A percentile compares a stretch with the other conserved stretches of the same genome.
These are phyloP conservation scores for Aspergillus cejpii DNA, from an alignment of 2,329 filamentous ascomycete species.

Conservation along the genomic window DNA sequence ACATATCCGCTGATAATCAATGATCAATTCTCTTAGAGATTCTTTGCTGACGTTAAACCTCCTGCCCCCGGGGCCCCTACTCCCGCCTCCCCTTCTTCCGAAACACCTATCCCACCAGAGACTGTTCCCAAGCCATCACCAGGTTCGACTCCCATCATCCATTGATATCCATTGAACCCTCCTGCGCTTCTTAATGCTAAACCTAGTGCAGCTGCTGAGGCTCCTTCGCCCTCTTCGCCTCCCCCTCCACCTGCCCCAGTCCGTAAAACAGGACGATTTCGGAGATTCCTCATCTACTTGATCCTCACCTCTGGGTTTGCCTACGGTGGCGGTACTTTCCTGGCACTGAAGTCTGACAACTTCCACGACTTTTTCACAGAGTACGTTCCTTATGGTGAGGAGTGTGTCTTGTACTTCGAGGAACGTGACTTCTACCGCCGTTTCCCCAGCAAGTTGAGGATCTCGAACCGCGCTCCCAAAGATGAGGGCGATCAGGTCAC, in stretches of 20 bases:
- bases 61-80: slow-evolving; percentile 32
- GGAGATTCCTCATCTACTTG: slow-evolving; percentile 69
- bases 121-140: slow-evolving; percentile 44
- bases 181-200: slow-evolving; percentile 27
- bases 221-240: slow-evolving; percentile 35
- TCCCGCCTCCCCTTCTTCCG: slow-evolving; percentile 42
- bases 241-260: slow-evolving; percentile 44
- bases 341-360: slow-evolving; percentile 88
- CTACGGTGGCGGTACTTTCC: slow-evolving; percentile 85
- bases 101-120: slow-evolving; percentile 45
- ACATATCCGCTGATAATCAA: slow-evolving; percentile 22
- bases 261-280: slow-evolving; percentile 65
- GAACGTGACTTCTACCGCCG: slow-evolving; percentile 87
- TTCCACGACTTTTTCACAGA: slow-evolving; percentile 99
- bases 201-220: slow-evolving; percentile 31
- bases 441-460: slow-evolving; percentile 55
- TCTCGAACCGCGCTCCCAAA: slow-evolving; percentile 41
- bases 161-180: slow-evolving; percentile 3
- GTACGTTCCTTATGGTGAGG: slow-evolving; percentile 89
- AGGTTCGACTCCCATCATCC: slow-evolving; percentile 20
- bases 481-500: slow-evolving; percentile 65
- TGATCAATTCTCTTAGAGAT: slow-evolving; percentile 36
- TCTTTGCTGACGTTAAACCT: slow-evolving; percentile 46
- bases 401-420: slow-evolving; percentile 90
- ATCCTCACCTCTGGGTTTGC: slow-evolving; percentile 68